Base-by-base conservation (phyloP, 83 land plant genomes). In the Larix sibirica region DNA sequence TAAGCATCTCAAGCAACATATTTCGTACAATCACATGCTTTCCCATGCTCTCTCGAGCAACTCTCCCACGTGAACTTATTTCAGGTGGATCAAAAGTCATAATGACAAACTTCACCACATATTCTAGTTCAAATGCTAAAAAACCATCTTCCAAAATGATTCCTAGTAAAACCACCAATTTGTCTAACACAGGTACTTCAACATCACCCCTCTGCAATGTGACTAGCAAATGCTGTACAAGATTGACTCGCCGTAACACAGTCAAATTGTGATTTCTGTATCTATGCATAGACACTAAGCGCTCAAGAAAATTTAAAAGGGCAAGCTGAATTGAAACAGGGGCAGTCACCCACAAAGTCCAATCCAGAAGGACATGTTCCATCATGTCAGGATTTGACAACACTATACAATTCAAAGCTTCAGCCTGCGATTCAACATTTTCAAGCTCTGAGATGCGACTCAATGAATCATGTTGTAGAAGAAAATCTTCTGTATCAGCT, bases 31-130 rank as follows among this genome's bases (percentile, higher is more conserved):
- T 98, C 4, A 96, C 98, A 87, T 94, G 99, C 79, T 93, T 92
- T 23, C 99, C 96, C 97, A 92, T 95, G 9, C 90, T 76, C 80
- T 96, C 99, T 40, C 99, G 91, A 33, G 68, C 28, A 69, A 94
- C 83, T 68, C 88, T 83, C 67, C 77, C 79, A 23, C 88, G 92
- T 47, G 81, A 65, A 63, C 62, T 79, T 68, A 90, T 61, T 78
- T 88, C 90, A 24, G 99, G 96, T 26, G 99, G 99, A 50, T 96
- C 98, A 90, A 96, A 98, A 69, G 99, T 98, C 99, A 98, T 98
- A 36, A 96, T 93, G 1, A 98, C 95, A 86, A 98, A 98, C 78
- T 93, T 96, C 18, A 98, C 99, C 61, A 98, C 99, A 84, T 81
- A 83, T 82, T 96, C 97, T 74, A 98, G 89, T 84, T 98, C 99